Evolutionary conservation across 768 basidiomycete genomes (phyloP).

Genomic region (Daedaleopsis sinensis): DNA sequence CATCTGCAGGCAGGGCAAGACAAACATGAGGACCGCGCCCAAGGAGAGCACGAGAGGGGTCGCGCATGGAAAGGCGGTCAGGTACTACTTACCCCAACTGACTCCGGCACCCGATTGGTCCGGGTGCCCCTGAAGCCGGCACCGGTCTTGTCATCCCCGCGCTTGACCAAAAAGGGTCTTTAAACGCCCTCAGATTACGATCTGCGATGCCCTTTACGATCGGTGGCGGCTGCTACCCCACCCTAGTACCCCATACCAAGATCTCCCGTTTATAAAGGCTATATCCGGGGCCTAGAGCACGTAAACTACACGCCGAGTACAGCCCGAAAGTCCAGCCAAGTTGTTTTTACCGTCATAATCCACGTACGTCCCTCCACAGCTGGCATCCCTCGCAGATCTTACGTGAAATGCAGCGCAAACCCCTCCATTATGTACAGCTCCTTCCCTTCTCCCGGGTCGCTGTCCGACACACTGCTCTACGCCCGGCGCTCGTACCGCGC

Average conservation of each 20-base stretch:
- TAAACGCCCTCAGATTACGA: conserved; percentile 17
- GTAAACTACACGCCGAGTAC: neutral
- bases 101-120: neutral
- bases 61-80: neutral
- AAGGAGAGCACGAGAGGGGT: conserved; percentile 9
- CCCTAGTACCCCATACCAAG: neutral
- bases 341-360: neutral
- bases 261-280: too few relatives aligned
- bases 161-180: neutral
- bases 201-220: conserved; percentile 14
- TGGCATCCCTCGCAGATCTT: neutral
- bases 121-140: conserved; percentile 8
- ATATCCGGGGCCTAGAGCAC: too few relatives aligned
- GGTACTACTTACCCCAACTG: too few relatives aligned
- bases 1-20: conserved; percentile 19
- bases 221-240: neutral
- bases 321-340: neutral
- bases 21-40: conserved; percentile 15
- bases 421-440: neutral
- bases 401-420: neutral
- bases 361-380: neutral
- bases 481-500: neutral
- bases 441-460: neutral
- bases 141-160: neutral
- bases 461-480: neutral